These are phyloP conservation scores for Ophiostoma pallidulum DNA, from an alignment of 2,329 filamentous ascomycete genomes.

Conservation along the genomic window DNA sequence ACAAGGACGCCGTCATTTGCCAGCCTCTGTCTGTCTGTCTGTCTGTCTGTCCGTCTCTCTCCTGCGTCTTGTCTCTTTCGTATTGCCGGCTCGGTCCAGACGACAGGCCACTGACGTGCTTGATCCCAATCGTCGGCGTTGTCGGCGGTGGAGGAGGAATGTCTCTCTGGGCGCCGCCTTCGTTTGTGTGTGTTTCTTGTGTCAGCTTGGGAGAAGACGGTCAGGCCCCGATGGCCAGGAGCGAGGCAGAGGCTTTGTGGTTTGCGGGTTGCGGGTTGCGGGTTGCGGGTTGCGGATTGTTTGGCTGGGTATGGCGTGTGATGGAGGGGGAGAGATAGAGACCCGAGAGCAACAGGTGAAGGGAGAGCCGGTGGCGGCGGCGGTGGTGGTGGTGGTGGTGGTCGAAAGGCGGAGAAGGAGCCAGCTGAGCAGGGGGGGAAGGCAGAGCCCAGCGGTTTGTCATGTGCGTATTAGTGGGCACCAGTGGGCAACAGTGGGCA, in stretches of 20 bases:
- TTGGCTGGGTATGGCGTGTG: too few relatives aligned
- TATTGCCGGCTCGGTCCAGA: not conserved
- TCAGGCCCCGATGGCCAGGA: too few relatives aligned
- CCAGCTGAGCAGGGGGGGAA: not conserved
- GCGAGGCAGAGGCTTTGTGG: too few relatives aligned
- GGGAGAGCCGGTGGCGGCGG: not conserved
- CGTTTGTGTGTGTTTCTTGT: not conserved
- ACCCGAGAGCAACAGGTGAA: not conserved
- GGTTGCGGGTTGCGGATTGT: too few relatives aligned
- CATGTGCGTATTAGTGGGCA: too few relatives aligned
- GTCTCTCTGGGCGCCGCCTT: not conserved
- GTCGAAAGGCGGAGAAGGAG: constrained; percentile 2
- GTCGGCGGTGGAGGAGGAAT: not conserved
- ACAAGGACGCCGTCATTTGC: constrained; percentile 4
- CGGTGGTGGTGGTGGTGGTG: not conserved
- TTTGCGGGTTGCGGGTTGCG: too few relatives aligned
- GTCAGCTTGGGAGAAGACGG: too few relatives aligned
- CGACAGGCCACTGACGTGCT: constrained; percentile 1
- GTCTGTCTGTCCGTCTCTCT: too few relatives aligned
- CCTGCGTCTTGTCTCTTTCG: too few relatives aligned
- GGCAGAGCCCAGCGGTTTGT: too few relatives aligned
- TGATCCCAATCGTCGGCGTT: too few relatives aligned
- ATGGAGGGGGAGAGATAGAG: not conserved
- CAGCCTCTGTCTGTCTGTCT: not conserved
- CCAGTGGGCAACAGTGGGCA: too few relatives aligned